Evolutionary conservation across 148 eudicot genomes (phyloP).

Genomic region (Suaeda aralocaspica): DNA sequence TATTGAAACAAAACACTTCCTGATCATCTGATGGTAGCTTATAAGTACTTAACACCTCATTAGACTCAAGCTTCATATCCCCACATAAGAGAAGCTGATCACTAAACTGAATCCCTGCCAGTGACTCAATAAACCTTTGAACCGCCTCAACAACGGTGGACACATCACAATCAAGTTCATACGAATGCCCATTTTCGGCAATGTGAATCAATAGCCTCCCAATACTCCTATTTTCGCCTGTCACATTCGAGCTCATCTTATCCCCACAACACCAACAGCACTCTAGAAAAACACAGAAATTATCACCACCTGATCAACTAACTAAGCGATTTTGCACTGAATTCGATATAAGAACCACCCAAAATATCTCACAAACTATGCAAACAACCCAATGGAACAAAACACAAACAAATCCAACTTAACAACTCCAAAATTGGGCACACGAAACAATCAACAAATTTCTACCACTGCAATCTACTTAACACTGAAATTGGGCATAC

Average conservation of each 20-base stretch:
- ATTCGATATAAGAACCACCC: not conserved
- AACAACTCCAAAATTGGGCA: constrained; percentile 1
- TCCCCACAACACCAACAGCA: constrained; percentile 9
- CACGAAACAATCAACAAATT: not conserved
- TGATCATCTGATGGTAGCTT: constrained; percentile 71
- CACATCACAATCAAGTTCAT: constrained; percentile 72
- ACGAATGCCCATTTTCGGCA: constrained; percentile 93
- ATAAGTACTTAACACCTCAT: constrained; percentile 59
- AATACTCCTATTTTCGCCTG: constrained; percentile 34
- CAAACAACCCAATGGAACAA: constrained; percentile 6
- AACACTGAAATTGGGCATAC: not conserved
- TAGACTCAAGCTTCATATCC: constrained; percentile 75
- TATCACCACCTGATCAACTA: not conserved
- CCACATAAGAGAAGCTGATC: constrained; percentile 87
- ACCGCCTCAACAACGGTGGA: constrained; percentile 63
- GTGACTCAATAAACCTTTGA: constrained; percentile 56
- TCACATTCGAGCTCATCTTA: constrained; percentile 66
- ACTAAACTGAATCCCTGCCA: constrained; percentile 53
- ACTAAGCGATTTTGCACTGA: not conserved
- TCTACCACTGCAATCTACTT: not conserved
- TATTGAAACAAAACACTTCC: constrained; percentile 77
- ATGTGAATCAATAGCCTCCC: constrained; percentile 77
- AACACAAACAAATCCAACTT: not conserved
- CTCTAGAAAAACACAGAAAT: not conserved
- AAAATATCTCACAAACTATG: not conserved